Base-by-base conservation (phyloP, 2,329 filamentous ascomycete species). In the Paraphoma sp. region DNA sequence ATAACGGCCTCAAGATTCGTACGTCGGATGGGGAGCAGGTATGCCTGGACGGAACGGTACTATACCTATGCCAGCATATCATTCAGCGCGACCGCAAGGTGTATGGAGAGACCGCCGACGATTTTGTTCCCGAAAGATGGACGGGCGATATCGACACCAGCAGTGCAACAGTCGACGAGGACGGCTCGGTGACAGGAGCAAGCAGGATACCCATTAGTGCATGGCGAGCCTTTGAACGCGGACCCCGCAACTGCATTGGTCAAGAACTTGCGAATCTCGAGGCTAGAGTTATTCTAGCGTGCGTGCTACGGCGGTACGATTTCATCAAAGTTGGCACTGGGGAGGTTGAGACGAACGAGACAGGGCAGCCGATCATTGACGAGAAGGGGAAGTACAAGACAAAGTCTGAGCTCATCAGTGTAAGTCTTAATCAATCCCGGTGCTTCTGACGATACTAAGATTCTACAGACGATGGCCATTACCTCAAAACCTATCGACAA, bases 241-340 rank as follows among this genome's bases (percentile, higher is more conserved):
- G 86, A 0, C 78, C 81, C 2, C 70, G 85, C 14, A 83, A 83
- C 54, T 88, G 86, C 63, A 83, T 87, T 40, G 85, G 84, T 0
- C 84, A 86, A 69, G 84, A 86, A 65, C 75, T 87, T 42, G 84
- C 81, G 1, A 80, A 82, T 63, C 68, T 84, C 4, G 85, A 87
- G 69, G 71, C 81, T 2, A 81, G 80, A 59, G 76, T 83, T 54
- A 78, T 86, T 23, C 70, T 87, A 18, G 83, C 80, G 12, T 72
- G 68, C 53, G 63, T 70, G 4, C 60, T 73, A 40, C 61, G 72
- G 30, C 62, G 68, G 30, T 76, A 71, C 51, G 69, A 74, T 28
- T 75, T 76, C 45, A 59, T 67, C 14, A 77, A 76, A 60, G 64
- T 76, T 1, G 74, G 75, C 0, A 58, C 68, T 12, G 74, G 73